Conservation (phyloP, 805 yeast species). For the Blastobotrys peoriensis region DNA sequence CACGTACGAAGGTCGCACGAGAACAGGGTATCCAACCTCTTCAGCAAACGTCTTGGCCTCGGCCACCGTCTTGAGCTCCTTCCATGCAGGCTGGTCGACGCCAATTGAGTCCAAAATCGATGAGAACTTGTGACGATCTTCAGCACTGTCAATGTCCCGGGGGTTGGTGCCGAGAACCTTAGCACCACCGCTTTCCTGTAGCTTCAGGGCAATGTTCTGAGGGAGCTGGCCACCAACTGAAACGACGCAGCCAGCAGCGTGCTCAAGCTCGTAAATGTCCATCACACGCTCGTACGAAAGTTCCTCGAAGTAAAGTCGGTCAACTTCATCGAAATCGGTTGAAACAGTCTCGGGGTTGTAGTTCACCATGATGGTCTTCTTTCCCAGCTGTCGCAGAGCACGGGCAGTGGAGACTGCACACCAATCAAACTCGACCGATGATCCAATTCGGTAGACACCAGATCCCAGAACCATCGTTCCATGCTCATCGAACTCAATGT, state of each 20-base stretch:
- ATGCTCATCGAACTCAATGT: slow-evolving; percentile 77
- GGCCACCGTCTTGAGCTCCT: slow-evolving; percentile 78
- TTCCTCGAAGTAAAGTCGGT: slow-evolving; percentile 93
- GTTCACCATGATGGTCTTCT: slow-evolving; percentile 91
- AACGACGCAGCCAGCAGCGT: slow-evolving; percentile 84
- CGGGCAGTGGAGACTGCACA: slow-evolving; percentile 97
- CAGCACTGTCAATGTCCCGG: slow-evolving; percentile 92
- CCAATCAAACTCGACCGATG: slow-evolving; percentile 99
- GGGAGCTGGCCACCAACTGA: slow-evolving; percentile 98
- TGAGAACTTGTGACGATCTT: slow-evolving; percentile 97
- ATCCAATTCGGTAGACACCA: slow-evolving; percentile 98
- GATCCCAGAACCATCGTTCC: slow-evolving; percentile 96
- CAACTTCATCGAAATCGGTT: slow-evolving; percentile 97
- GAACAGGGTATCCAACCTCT: slow-evolving; percentile 87
- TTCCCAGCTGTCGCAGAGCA: slow-evolving; percentile 80
- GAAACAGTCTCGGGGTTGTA: slow-evolving; percentile 98
- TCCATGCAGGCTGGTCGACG: slow-evolving; percentile 97
- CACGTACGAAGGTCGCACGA: slow-evolving; percentile 96
- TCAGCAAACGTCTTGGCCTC: slow-evolving; percentile 85
- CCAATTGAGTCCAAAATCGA: slow-evolving; percentile 87
- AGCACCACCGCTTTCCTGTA: slow-evolving; percentile 73
- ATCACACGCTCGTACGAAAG: slow-evolving; percentile 90
- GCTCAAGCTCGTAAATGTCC: slow-evolving; percentile 94
- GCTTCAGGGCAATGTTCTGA: slow-evolving; percentile 85
- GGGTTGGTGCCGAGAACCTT: slow-evolving; percentile 92